Conservation (phyloP, 768 basidiomycete species). For the Pulveroboletus ravenelii region DNA sequence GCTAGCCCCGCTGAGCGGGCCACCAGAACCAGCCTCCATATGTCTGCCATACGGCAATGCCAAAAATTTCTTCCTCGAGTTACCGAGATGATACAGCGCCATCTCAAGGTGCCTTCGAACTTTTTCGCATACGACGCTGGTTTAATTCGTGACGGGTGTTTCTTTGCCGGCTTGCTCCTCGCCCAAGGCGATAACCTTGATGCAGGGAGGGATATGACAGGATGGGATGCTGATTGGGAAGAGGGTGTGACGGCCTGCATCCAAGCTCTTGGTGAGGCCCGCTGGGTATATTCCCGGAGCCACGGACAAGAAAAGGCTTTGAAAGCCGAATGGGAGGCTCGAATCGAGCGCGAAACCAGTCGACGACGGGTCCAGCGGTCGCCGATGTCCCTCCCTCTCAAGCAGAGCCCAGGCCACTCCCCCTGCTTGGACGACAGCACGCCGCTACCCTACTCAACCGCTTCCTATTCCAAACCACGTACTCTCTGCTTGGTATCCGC, state of each 20-base stretch:
- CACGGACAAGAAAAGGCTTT: conserved; percentile 68
- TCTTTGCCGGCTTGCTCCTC: conserved; percentile 76
- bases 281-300: conserved; percentile 74
- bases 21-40: conserved; percentile 43
- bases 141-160: conserved; percentile 84
- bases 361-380: conserved; percentile 22
- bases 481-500: conserved; percentile 30
- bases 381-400: conserved; percentile 19
- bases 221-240: conserved; percentile 30
- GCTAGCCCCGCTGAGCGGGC: conserved; percentile 43
- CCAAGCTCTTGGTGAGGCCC: conserved; percentile 72
- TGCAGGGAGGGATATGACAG: conserved; percentile 11
- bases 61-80: conserved; percentile 46
- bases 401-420: conserved; percentile 27
- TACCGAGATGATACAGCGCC: conserved; percentile 47
- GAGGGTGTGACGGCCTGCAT: conserved; percentile 50
- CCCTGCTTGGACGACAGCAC: conserved; percentile 21
- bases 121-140: conserved; percentile 86
- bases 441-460: conserved; percentile 14
- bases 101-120: conserved; percentile 37
- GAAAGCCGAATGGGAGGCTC: conserved; percentile 42
- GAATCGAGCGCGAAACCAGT: conserved; percentile 30
- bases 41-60: conserved; percentile 46
- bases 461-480: conserved; percentile 12
- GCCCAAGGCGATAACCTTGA: conserved; percentile 48